Conservation (phyloP, 331 rosid genomes). For the Saraca asoca region DNA sequence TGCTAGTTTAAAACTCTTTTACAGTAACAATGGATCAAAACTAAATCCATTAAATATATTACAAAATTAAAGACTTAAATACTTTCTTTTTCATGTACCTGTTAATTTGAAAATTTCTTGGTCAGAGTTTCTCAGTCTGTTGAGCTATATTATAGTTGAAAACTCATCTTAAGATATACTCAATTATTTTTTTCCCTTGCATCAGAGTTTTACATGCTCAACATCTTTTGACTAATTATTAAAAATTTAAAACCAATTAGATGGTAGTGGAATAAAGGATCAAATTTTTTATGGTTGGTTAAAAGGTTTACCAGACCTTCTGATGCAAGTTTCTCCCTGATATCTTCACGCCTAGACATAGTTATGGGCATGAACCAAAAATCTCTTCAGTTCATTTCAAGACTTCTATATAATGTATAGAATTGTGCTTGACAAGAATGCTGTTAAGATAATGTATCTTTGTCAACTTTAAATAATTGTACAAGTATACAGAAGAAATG, state of each 20-base stretch:
- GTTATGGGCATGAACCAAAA: not conserved
- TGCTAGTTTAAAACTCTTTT: too few species aligned
- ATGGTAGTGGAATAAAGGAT: slow-evolving; percentile 8
- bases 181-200: not conserved
- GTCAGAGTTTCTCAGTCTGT: slow-evolving; percentile 8
- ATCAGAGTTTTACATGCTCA: not conserved
- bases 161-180: not conserved
- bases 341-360: slow-evolving; percentile 10
- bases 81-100: slow-evolving; percentile 5
- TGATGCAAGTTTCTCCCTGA: not conserved
- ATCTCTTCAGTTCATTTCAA: slow-evolving; percentile 12
- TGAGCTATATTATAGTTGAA: slow-evolving; percentile 7
- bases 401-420: slow-evolving; percentile 1
- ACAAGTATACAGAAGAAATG: slow-evolving; percentile 9
- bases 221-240: not conserved
- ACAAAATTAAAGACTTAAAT: slow-evolving; percentile 1
- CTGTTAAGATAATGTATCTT: slow-evolving; percentile 9
- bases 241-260: slow-evolving; percentile 4
- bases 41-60: slow-evolving; percentile 3
- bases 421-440: not conserved
- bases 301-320: not conserved
- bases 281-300: slow-evolving; percentile 9
- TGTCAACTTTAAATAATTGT: slow-evolving; percentile 15
- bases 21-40: too few species aligned
- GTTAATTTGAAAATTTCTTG: slow-evolving; percentile 2